Evolutionary conservation across 1,139 yeast genomes (phyloP).

Genomic region (Suhomyces kunorum): DNA sequence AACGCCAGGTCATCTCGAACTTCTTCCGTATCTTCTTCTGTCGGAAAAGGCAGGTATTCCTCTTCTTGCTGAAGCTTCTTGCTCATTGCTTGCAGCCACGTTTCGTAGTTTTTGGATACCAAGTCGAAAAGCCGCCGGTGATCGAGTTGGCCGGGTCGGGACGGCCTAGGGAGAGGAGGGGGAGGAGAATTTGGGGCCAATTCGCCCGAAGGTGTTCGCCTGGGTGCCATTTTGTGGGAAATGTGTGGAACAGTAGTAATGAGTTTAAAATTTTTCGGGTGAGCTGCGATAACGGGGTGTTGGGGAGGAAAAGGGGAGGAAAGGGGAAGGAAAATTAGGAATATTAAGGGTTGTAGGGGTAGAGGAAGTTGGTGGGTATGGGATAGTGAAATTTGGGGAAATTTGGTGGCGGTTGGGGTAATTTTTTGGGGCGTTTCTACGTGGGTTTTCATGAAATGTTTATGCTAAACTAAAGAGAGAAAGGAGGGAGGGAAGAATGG

Average conservation of each 20-base stretch:
- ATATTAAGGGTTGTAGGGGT: background rate
- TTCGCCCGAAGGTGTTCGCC: slow-evolving; percentile 5
- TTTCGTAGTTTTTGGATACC: slow-evolving; percentile 40
- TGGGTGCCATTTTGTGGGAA: slow-evolving; percentile 1
- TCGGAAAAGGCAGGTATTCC: slow-evolving; percentile 36
- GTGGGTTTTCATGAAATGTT: too few species aligned
- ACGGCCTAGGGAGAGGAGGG: background rate
- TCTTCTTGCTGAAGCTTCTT: slow-evolving; percentile 29
- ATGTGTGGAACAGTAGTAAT: background rate
- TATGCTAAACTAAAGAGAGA: too few species aligned
- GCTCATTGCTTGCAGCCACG: slow-evolving; percentile 41
- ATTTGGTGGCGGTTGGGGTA: too few species aligned
- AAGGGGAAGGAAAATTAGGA: background rate
- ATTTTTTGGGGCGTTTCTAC: too few species aligned
- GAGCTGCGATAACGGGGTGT: background rate
- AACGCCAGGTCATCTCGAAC: slow-evolving; percentile 27
- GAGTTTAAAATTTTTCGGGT: slow-evolving; percentile 8
- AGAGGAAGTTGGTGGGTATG: too few species aligned
- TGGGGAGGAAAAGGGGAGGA: background rate
- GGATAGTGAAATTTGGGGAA: too few species aligned
- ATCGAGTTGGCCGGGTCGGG: slow-evolving; percentile 15
- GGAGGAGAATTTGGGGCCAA: slow-evolving; percentile 2
- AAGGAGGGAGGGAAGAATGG: too few species aligned
- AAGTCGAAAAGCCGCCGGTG: slow-evolving; percentile 36
- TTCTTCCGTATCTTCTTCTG: slow-evolving; percentile 22